Evolutionary conservation across 306 rosid genomes (phyloP), one percentile per base, ranked within the genome.

Genomic region (Casuarina cunninghamiana): DNA sequence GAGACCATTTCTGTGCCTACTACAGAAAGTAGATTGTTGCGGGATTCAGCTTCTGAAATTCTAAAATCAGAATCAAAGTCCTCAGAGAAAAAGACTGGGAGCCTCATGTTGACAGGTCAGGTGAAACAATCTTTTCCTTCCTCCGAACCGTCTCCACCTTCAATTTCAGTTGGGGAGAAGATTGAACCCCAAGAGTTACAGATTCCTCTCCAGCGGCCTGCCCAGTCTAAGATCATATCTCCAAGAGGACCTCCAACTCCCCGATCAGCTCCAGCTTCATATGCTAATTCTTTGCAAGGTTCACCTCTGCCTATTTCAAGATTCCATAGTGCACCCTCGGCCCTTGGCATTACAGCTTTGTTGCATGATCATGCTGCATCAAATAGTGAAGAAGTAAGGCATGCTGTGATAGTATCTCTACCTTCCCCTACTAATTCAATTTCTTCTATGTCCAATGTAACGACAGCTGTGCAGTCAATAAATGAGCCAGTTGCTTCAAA

Each of bases 261-360:
- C 73, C 77, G 80, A 81, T 82, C 91, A n/a, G 74, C 91, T 60
- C 79, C 94, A 21, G 69, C 68, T 88, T 89, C 94, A 75, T 76
- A 53, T 75, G 61, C 77, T 84, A 87, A 80, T 83, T 83, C 93
- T 71, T 83, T 84, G 72, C 94, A 80, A 81, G 94, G 90, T 67
- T 91, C 93, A 48, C 90, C 94, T 66, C 60, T 77, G 71, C 80
- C 91, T 63, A 69, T 84, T 53, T 86, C 93, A 58, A 87, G 96
- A 87, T 91, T 82, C 85, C 90, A 74, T 16, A 86, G 90, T 77
- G 84, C 90, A 41, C 90, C 97, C 67, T 86, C 94, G 45, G 81
- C 93, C 79, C 91, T 93, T 65, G 98, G 98, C 84, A 93, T 93
- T 81, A 93, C 97, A 75, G 86, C 93, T 68, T 89, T 91, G 73